These are phyloP conservation scores for Termitomyces sp. DNA, from an alignment of 768 basidiomycete genomes.

Conservation along the genomic window DNA sequence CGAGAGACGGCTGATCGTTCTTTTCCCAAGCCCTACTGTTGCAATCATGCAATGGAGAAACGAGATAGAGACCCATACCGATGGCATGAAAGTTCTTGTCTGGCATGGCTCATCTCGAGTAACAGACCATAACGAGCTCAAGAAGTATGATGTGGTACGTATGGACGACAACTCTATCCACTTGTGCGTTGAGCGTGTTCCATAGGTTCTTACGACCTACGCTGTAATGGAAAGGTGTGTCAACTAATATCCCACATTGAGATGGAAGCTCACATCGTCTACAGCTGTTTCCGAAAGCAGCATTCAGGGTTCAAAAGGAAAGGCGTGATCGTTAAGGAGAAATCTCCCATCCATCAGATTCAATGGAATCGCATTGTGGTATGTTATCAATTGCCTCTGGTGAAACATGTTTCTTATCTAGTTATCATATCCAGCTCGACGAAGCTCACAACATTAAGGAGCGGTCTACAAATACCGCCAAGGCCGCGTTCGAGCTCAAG, in stretches of 20 bases:
- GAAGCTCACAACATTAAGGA: slow-evolving; percentile 99
- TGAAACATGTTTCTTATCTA: not conserved
- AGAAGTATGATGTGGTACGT: slow-evolving; percentile 85
- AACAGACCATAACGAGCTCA: slow-evolving; percentile 61
- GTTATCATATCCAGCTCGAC: slow-evolving; percentile 62
- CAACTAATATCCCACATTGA: not conserved
- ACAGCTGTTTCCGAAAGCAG: slow-evolving; percentile 87
- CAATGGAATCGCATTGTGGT: slow-evolving; percentile 83
- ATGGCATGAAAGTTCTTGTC: slow-evolving; percentile 81
- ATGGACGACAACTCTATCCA: not conserved
- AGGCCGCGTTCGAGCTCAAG: slow-evolving; percentile 89
- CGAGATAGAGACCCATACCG: slow-evolving; percentile 86
- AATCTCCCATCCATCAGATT: slow-evolving; percentile 80
- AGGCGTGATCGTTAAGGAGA: slow-evolving; percentile 81
- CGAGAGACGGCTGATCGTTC: slow-evolving; percentile 29
- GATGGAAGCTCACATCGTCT: not conserved
- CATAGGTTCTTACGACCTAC: slow-evolving; percentile 79
- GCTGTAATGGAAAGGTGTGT: slow-evolving; percentile 73
- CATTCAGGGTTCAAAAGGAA: slow-evolving; percentile 89
- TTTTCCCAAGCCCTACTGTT: slow-evolving; percentile 43
- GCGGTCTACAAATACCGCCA: slow-evolving; percentile 90
- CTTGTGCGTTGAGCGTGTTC: not conserved
- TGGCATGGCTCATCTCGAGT: slow-evolving; percentile 87
- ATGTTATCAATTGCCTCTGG: slow-evolving; percentile 26
- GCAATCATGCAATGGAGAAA: slow-evolving; percentile 86